Evolutionary conservation across 331 rosid genomes (phyloP), one percentile per base, ranked within the genome.

Genomic region (Stylosanthes scabra): DNA sequence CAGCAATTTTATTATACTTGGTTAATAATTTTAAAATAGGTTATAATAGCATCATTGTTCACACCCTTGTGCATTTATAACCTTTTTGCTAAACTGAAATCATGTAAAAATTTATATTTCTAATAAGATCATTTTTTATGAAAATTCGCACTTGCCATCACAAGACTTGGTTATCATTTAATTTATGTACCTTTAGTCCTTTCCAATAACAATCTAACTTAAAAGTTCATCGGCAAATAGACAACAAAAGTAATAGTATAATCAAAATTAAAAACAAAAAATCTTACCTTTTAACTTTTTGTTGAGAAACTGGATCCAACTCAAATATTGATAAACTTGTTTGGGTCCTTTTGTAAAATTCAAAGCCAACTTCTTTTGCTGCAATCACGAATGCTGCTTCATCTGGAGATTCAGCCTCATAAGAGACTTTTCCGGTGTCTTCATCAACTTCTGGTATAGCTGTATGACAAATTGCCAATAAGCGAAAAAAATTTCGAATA

Each of bases 341-440:
- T 78, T 95, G 99, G 28, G 99, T 88, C 80, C 99, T 87, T 79
- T 83, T 88, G 81, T 81, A 92, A 86, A 92, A 90, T 78, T 87
- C 94, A 77, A 95, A 95, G 68, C 99, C 97, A 70, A 95, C 62
- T 78, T 95, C 99, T 81, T 94, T 87, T 5, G 98, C 98, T 40
- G 99, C 97, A 82, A 95, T 92, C 71, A 95, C 98, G 81, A 95
- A 95, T 71, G 99, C 98, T 47, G 98, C 88, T 87, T 95, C 99
- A 76, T 95, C 99, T 1, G 99, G 99, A 54, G 99, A 95, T 81
- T 95, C 99, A 61, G 98, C 97, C 76, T 95, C 99, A 4, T 90
- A 95, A 13, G 87, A 72, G 46, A 92, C 79, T 54, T 84, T 87
- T 60, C 91, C 89, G 0, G 79, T 83, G 40, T 52, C 86, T 42